Evolutionary conservation across 345 rosid genomes (phyloP), one percentile per base, ranked within the genome.

Genomic region (Angophora floribunda): DNA sequence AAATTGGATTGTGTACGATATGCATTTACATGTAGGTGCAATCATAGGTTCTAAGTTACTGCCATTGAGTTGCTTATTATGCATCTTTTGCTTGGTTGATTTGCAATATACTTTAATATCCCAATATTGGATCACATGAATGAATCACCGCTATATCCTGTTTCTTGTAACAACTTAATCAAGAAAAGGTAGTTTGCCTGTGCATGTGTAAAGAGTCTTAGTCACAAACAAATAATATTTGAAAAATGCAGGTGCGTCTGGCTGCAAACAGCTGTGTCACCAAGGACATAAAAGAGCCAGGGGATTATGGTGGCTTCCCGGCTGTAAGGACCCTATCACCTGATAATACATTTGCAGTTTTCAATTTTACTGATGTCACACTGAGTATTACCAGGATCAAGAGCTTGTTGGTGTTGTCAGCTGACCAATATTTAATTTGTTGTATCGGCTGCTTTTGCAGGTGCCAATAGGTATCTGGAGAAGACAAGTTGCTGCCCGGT

Each of bases 291-390:
- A 92, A n/a, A 5, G 94, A 93, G 89, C 93, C 97, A 52, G 99
- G 98, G 30, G 99, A 96, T 89, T 97, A 92, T 86, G 99, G 97
- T 57, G 98, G 99, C 91, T 97, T 96, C 89, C 98, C 98, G 88
- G 97, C 98, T 86, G 98, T 96, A 93, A 94, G 95, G 86, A 91
- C 89, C 87, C 75, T 57, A 49, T 51, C 17, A 87, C 49, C 7
- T 50, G 85, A 17, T 51, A 49, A n/a, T 88, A 14, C 45, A 45
- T 70, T 87, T 79, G 51, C 84, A 41, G 82, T 75, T 75, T 75
- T 75, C 84, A 41, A 10, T 75, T 36, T 13, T 80, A 28, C 24
- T 41, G 51, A 47, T 59, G 50, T 82, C 53, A 5, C 28, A 26
- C 49, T 22, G n/a, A 41, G n/a, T 10, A 26, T 44, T 84, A 13